phyloP scores from a whole-genome alignment of 2,329 filamentous ascomycete species.

The Taxawa tesnikishii region DNA sequence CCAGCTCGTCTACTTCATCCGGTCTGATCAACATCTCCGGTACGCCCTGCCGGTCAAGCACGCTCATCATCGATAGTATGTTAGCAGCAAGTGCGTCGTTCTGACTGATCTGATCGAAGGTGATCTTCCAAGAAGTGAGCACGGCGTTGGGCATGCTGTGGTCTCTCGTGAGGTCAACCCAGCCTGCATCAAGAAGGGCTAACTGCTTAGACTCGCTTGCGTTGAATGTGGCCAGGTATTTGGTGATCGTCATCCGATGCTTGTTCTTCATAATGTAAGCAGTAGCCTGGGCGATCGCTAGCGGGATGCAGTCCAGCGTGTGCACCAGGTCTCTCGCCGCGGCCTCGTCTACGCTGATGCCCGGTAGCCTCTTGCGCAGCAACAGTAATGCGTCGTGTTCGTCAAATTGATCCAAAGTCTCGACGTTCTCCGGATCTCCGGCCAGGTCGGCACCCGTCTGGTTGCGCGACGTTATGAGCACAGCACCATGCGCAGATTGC shows the following conservation, averaged over 20 bases:
- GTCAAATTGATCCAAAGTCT: no score
- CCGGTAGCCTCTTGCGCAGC: background rate
- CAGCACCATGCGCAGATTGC: conserved; percentile 13
- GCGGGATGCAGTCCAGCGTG: conserved; percentile 20
- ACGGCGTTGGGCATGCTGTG: conserved; percentile 10
- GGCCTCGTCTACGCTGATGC: conserved; percentile 2
- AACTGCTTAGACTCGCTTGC: conserved; percentile 16
- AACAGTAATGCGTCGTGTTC: no score
- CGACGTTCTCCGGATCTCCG: conserved; percentile 9
- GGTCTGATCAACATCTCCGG: no score
- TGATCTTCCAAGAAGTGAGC: conserved; percentile 13
- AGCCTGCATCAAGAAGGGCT: conserved; percentile 3
- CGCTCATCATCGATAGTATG: conserved; percentile 2
- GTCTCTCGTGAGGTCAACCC: conserved; percentile 7
- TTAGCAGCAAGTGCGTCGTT: conserved; percentile 4
- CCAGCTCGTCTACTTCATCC: no score
- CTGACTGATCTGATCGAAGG: conserved; percentile 11
- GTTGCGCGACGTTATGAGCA: conserved; percentile 12
- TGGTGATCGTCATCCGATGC: conserved; percentile 17
- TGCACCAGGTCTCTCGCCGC: conserved; percentile 6
- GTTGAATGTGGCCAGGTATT: conserved; percentile 27
- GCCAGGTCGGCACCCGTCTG: conserved; percentile 10
- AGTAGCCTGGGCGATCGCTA: conserved; percentile 21
- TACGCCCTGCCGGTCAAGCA: conserved; percentile 1
- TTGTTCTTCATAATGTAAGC: conserved; percentile 18